phyloP scores from a whole-genome alignment of 2,329 filamentous ascomycete species.

The Parasarocladium wereldwijsianum region DNA sequence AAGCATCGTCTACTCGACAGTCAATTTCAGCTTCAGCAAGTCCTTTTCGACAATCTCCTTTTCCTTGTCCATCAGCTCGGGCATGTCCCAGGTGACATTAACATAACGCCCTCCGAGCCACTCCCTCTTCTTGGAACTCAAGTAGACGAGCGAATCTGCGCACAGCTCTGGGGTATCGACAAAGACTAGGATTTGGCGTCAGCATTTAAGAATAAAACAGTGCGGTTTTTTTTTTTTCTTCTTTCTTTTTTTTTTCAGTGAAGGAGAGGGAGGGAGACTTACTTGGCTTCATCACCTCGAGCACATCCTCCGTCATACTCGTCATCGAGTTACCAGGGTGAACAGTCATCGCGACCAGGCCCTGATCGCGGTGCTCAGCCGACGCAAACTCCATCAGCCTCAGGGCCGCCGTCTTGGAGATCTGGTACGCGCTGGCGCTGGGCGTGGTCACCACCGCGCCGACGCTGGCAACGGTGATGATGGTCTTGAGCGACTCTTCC shows the following conservation, averaged over 20 bases:
- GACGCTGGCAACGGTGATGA: background rate
- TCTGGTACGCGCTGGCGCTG: slow-evolving; percentile 2
- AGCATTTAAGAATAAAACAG: too few species aligned
- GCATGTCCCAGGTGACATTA: slow-evolving; percentile 23
- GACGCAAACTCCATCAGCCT: slow-evolving; percentile 1
- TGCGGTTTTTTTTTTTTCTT: too few species aligned
- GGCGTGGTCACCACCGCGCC: background rate
- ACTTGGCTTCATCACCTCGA: too few species aligned
- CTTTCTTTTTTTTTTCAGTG: too few species aligned
- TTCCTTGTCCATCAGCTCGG: slow-evolving; percentile 15
- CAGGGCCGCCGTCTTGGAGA: slow-evolving; percentile 2
- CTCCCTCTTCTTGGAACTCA: slow-evolving; percentile 13
- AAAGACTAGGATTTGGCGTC: slow-evolving; percentile 2
- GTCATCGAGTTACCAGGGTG: slow-evolving; percentile 3
- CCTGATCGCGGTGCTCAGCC: slow-evolving; percentile 3
- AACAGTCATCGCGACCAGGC: slow-evolving; percentile 1
- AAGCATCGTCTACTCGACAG: too few species aligned
- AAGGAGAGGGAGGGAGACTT: too few species aligned
- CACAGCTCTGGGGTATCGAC: slow-evolving; percentile 9
- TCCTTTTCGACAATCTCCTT: slow-evolving; percentile 9
- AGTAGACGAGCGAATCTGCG: slow-evolving; percentile 15
- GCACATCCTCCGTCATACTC: too few species aligned
- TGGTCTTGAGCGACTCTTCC: slow-evolving; percentile 1
- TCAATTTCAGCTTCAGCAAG: slow-evolving; percentile 4
- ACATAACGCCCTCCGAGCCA: slow-evolving; percentile 22